A percentile compares a stretch with the other conserved stretches of the same genome.
Evolutionary conservation across 2,329 filamentous ascomycete species (phyloP).

Genomic region (Fusarium anguioides): DNA sequence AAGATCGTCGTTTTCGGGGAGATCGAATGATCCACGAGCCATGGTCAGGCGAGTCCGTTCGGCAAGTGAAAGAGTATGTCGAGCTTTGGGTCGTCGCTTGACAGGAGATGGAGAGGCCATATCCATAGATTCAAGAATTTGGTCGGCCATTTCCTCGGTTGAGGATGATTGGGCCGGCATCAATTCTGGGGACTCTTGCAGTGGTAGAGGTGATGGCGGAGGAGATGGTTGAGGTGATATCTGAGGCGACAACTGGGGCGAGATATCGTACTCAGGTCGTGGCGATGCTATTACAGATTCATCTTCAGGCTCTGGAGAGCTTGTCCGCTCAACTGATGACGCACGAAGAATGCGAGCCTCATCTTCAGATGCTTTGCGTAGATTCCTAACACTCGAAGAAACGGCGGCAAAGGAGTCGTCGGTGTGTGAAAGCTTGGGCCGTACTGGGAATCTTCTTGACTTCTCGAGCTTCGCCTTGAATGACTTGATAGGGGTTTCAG

Average conservation of each 20-base stretch:
- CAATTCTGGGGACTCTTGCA: slow-evolving; percentile 22
- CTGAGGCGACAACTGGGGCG: slow-evolving; percentile 23
- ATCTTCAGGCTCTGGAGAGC: slow-evolving; percentile 35
- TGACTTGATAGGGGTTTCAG: slow-evolving; percentile 39
- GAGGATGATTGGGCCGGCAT: slow-evolving; percentile 30
- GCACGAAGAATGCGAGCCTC: slow-evolving; percentile 36
- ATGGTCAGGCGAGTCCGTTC: slow-evolving; percentile 88
- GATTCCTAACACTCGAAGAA: slow-evolving; percentile 29
- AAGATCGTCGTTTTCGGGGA: slow-evolving; percentile 48
- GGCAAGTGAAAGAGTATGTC: slow-evolving; percentile 71
- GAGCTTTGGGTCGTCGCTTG: slow-evolving; percentile 58
- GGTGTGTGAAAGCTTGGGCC: slow-evolving; percentile 45
- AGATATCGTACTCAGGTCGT: slow-evolving; percentile 16
- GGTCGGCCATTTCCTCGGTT: slow-evolving; percentile 64
- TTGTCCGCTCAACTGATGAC: slow-evolving; percentile 33
- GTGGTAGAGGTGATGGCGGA: background rate
- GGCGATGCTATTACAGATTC: slow-evolving; percentile 30
- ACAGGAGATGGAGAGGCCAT: slow-evolving; percentile 67
- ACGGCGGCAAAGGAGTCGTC: slow-evolving; percentile 39
- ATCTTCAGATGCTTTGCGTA: slow-evolving; percentile 35
- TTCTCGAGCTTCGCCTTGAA: slow-evolving; percentile 40
- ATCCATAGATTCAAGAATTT: slow-evolving; percentile 66
- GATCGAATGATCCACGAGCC: slow-evolving; percentile 65
- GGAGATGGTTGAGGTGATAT: slow-evolving; percentile 22
- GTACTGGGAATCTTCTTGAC: slow-evolving; percentile 36